Base-by-base conservation (phyloP, 2,329 filamentous ascomycete species). In the Geosmithia flava region DNA sequence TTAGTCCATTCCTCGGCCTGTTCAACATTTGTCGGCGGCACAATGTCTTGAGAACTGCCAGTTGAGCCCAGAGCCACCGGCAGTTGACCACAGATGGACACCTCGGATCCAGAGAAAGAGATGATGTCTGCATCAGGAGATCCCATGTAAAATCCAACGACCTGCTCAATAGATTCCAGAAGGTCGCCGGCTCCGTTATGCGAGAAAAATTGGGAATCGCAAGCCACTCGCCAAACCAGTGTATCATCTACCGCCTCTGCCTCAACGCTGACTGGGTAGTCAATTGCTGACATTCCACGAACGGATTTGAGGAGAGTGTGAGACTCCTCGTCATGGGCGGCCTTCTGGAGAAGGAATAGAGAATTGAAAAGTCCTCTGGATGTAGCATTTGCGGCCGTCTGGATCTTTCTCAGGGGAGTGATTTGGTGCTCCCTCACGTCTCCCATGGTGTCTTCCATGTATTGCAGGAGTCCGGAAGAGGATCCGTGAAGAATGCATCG, bases 251-350 rank as follows among this genome's bases (percentile, higher is more conserved):
- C 61, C 6, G 77, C 64, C 59, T 95, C 87, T 60, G 93, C 80
- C 64, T 96, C 90, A 2, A 87, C 75, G 55, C 87, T 93, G 3
- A 95, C 65, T 0, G 87, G 83, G 60, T 90, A 94, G 53, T 95
- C 88, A 1, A 91, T 80, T 20, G 81, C 75, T 0, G 87, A 82
- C 3, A 68, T 65, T 1, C 83, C 78, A 16, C 73, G 70, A 1
- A 85, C 62, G 2, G 86, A 88, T 39, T 68, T 71, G 54, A 86
- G 80, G 3, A 91, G 59, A 0, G 55, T 47, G 1, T 57, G 40
- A 0, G 46, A 48, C 6, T 39, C 30, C 1, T 6, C 45, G 0
- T 23, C 46, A 0, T 51, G 50, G 1, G 59, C 53, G 4, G 50
- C 54, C 53, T 58, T 74, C 60, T 80, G 77, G 3, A 78, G 55